A percentile compares a stretch with the other conserved stretches of the same genome.
Conservation (phyloP, 1,139 yeast genomes). For the Arxiozyma bovina region DNA sequence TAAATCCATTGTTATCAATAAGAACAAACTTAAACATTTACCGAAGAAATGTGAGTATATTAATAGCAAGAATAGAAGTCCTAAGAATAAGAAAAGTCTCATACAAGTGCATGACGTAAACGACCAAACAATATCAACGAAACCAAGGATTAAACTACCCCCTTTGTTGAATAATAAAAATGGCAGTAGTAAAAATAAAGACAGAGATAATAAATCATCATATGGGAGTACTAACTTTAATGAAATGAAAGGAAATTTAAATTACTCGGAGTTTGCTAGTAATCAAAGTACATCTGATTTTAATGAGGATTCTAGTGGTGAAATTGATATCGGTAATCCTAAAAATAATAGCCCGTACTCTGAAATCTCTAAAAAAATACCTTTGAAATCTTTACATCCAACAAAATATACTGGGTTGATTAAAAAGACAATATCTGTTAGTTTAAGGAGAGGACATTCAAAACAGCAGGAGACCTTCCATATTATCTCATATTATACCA, state of each 20-base stretch:
- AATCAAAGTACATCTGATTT: neutral
- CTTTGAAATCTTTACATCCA: conserved; percentile 32
- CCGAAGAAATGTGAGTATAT: neutral
- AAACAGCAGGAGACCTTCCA: conserved; percentile 49
- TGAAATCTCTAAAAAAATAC: neutral
- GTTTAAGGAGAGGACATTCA: conserved; percentile 29
- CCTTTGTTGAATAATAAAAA: conserved; percentile 6
- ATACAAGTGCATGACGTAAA: neutral
- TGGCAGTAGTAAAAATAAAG: neutral
- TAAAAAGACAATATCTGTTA: conserved; percentile 71
- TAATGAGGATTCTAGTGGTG: conserved; percentile 14
- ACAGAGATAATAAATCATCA: neutral
- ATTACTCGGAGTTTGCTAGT: neutral
- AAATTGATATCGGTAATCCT: neutral
- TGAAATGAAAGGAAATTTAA: neutral
- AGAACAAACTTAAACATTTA: conserved; percentile 1
- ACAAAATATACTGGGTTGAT: conserved; percentile 70
- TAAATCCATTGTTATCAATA: conserved; percentile 9
- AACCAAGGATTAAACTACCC: conserved; percentile 9
- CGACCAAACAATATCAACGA: neutral
- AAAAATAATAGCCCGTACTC: neutral
- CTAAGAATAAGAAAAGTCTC: conserved; percentile 1
- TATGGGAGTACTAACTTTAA: neutral
- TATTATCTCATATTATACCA: conserved; percentile 66
- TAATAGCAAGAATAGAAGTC: conserved; percentile 1